Conservation (phyloP, 208 protist species). For the Wallacemonas collosoma region DNA sequence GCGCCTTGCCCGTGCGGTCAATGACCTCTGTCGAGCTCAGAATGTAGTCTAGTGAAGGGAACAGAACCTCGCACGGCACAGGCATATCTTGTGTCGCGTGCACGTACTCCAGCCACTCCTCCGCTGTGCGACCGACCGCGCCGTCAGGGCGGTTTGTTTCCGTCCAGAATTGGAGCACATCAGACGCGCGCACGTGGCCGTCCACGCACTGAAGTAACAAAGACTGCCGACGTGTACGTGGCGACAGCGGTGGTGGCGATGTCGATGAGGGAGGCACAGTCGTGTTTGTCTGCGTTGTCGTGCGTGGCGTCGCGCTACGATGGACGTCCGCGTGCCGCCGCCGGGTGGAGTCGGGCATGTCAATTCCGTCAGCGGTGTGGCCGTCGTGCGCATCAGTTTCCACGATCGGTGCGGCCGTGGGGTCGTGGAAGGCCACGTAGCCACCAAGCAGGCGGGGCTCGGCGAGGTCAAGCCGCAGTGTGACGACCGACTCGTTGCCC, state of each 20-base stretch:
- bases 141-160: constrained; percentile 77
- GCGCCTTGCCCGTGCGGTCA: constrained; percentile 9
- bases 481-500: constrained; percentile 39
- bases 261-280: no score
- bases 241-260: background rate
- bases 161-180: constrained; percentile 79
- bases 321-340: no score
- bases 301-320: no score
- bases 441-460: constrained; percentile 49
- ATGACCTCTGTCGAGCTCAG: constrained; percentile 22
- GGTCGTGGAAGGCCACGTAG: constrained; percentile 31
- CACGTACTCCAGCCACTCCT: constrained; percentile 79
- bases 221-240: constrained; percentile 18
- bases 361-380: no score
- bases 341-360: no score
- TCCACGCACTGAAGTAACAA: constrained; percentile 64
- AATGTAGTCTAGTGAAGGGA: constrained; percentile 61
- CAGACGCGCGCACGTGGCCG: constrained; percentile 49
- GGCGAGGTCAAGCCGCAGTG: constrained; percentile 66
- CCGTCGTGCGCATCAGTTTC: background rate
- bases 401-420: background rate
- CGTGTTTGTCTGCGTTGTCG: no score
- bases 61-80: constrained; percentile 78
- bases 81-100: constrained; percentile 32
- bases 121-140: constrained; percentile 43